Evolutionary conservation across 2,329 filamentous ascomycete genomes (phyloP).

Genomic region (Pseudogymnoascus sp.): DNA sequence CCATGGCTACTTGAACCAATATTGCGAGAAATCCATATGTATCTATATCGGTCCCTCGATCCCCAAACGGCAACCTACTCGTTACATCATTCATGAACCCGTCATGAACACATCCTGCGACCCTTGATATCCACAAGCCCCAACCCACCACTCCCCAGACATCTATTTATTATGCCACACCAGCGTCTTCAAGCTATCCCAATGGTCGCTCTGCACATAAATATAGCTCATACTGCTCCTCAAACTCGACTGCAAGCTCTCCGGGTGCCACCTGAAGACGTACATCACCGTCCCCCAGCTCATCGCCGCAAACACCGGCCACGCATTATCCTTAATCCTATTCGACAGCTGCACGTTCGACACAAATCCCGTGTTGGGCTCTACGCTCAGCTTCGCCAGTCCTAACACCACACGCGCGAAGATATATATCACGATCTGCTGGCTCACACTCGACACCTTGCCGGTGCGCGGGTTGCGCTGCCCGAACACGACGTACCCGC

Average conservation of each 20-base stretch:
- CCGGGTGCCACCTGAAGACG: slow-evolving; percentile 84
- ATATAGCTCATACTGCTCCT: slow-evolving; percentile 97
- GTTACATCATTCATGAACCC: slow-evolving; percentile 4
- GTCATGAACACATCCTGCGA: background rate
- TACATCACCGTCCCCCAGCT: slow-evolving; percentile 96
- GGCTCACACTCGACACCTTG: slow-evolving; percentile 70
- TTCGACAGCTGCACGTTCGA: slow-evolving; percentile 35
- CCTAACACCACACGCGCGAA: slow-evolving; percentile 86
- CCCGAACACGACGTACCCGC: slow-evolving; percentile 91
- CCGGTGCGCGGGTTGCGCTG: slow-evolving; percentile 51
- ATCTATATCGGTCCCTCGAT: background rate
- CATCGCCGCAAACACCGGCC: slow-evolving; percentile 84
- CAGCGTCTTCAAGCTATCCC: slow-evolving; percentile 79
- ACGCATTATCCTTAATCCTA: slow-evolving; percentile 61
- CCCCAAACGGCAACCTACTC: background rate
- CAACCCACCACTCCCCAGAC: background rate
- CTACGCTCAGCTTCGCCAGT: slow-evolving; percentile 72
- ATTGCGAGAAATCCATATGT: background rate
- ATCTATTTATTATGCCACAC: slow-evolving; percentile 69
- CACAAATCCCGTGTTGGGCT: slow-evolving; percentile 46
- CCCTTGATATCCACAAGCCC: background rate
- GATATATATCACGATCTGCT: slow-evolving; percentile 98
- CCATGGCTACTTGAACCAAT: background rate
- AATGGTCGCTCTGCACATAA: slow-evolving; percentile 80
- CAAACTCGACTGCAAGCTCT: slow-evolving; percentile 83